Percentiles rank a stretch among this genome's conserved stretches.
phyloP scores from a whole-genome alignment of 768 basidiomycete genomes.

The Crepidotus variabilis region DNA sequence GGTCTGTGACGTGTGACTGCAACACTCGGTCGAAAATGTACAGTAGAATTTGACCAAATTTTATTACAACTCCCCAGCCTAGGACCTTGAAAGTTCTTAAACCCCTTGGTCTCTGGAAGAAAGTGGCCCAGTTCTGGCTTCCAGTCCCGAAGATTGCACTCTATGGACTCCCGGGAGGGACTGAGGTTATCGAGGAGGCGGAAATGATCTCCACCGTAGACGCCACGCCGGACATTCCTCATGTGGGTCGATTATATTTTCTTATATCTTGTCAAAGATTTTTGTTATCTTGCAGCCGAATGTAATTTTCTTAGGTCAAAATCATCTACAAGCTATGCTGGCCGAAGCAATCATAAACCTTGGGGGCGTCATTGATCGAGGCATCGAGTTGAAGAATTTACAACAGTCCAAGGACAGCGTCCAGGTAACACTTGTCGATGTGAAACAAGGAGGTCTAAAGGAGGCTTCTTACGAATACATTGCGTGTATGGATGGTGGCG shows the following conservation, averaged over 20 bases:
- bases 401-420: conserved; percentile 26
- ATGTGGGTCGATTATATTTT: too few relatives aligned
- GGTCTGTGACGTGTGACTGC: too few relatives aligned
- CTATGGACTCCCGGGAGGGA: conserved; percentile 30
- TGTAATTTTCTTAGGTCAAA: conserved; percentile 27
- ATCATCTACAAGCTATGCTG: conserved; percentile 30
- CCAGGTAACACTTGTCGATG: conserved; percentile 32
- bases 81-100: conserved; percentile 40
- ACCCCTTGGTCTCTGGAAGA: conserved; percentile 30
- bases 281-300: conserved; percentile 11
- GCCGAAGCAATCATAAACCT: conserved; percentile 26
- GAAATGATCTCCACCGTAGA: conserved; percentile 1
- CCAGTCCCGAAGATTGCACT: conserved; percentile 19
- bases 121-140: conserved; percentile 25
- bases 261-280: too few relatives aligned
- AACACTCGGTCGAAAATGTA: too few relatives aligned
- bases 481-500: conserved; percentile 42
- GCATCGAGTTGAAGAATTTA: conserved; percentile 39
- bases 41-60: too few relatives aligned
- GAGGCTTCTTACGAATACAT: conserved; percentile 28
- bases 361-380: conserved; percentile 34
- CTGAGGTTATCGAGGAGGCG: conserved; percentile 12
- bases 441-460: too few relatives aligned
- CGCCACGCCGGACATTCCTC: neutral
- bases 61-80: conserved; percentile 30